Evolutionary conservation across 1,284 basidiomycete species (phyloP), one percentile per base, ranked within the genome.

Genomic region (Moesziomyces sp.): DNA sequence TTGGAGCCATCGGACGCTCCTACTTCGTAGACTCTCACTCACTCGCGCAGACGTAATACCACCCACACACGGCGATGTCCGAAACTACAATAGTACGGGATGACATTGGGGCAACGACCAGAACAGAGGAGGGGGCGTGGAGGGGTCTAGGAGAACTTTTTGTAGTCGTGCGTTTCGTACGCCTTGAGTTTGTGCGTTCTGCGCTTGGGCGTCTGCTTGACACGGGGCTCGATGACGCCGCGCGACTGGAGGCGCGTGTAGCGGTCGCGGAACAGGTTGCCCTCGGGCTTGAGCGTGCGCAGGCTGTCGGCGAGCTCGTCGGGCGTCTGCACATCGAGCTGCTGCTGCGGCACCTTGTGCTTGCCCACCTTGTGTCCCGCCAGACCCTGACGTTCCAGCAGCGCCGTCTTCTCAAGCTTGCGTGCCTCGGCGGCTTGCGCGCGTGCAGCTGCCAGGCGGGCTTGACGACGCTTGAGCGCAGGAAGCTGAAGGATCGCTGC

Each of bases 281-380:
- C 94, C 86, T 97, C 94, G 19, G 93, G 92, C 88, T 94, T 94
- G 76, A 99, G 85, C 52, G 88, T 90, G 51, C 95, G 86, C 75
- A 98, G 85, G 79, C 88, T 93, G 85, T 98, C 96, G 61, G 89
- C 91, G 43, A 98, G 85, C 80, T 98, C 94, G 75, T 97, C 94
- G 6, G 92, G 93, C 0, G 96, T 88, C 85, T 97, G 95, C 16
- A 97, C 94, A 50, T 91, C 91, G 21, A 71, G 33, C 14, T 56
- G 55, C 30, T 47, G 43, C 16, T 58, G 45, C 0, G 73, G 73
- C 3, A 81, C 77, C 19, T 42, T 57, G 49, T 77, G 54, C 28
- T 76, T 75, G 19, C 80, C 76, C 16, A 80, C 43, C 23, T 76
- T 75, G 8, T 48, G 2, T 7, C 80, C 80, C 9, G 69, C 52